Percentiles rank a stretch among this genome's conserved stretches.
These are phyloP conservation scores for Papiliotrema laurentii DNA, from an alignment of 1,284 basidiomycete species.

Conservation along the genomic window DNA sequence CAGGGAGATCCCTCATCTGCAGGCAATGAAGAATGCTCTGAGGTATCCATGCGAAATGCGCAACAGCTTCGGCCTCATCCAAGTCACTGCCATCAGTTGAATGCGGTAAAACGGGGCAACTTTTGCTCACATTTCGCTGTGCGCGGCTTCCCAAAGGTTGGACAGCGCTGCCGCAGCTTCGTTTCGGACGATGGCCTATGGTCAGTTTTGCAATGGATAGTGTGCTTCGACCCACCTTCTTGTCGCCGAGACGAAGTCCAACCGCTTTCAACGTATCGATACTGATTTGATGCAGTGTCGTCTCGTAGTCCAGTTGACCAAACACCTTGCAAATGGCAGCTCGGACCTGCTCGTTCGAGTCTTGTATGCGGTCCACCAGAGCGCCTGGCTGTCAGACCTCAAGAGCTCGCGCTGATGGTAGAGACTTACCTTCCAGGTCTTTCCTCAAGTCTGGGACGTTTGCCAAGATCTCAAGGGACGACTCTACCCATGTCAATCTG, in stretches of 20 bases:
- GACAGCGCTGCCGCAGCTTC: constrained; percentile 76
- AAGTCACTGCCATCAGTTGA: constrained; percentile 59
- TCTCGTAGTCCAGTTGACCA: constrained; percentile 83
- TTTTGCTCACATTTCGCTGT: constrained; percentile 75
- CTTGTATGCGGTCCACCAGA: constrained; percentile 64
- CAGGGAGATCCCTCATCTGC: constrained; percentile 47
- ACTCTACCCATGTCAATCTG: constrained; percentile 74
- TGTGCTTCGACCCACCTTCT: constrained; percentile 60
- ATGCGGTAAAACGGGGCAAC: too few relatives aligned
- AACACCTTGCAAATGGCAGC: constrained; percentile 78
- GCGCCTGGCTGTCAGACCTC: constrained; percentile 52
- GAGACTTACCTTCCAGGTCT: constrained; percentile 62
- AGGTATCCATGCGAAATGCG: constrained; percentile 94
- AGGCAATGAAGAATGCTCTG: constrained; percentile 60
- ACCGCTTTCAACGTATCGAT: constrained; percentile 61
- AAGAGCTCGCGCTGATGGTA: constrained; percentile 1
- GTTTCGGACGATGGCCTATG: constrained; percentile 66
- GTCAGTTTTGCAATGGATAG: not conserved
- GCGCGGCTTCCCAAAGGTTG: constrained; percentile 75
- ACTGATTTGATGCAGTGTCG: constrained; percentile 74
- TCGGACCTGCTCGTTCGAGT: constrained; percentile 89
- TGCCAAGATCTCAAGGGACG: constrained; percentile 59
- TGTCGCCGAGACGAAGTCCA: constrained; percentile 73
- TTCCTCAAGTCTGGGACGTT: constrained; percentile 65
- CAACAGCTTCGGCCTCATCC: constrained; percentile 64